phyloP scores from a whole-genome alignment of 768 basidiomycete genomes.

The Boletus rubropictus region DNA sequence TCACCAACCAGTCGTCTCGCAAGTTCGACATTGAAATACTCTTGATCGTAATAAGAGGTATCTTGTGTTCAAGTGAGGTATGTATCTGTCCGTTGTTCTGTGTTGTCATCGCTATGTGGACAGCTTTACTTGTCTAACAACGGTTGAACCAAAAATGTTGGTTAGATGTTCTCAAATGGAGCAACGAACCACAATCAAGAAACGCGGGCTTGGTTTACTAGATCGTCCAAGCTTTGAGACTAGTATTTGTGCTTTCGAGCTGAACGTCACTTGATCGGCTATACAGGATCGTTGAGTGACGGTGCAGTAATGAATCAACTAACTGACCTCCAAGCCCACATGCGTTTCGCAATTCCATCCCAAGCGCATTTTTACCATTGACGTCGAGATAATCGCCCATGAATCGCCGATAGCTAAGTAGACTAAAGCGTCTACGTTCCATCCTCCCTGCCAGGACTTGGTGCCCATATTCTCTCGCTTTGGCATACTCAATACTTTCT shows the following conservation, averaged over 20 bases:
- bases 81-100: conserved; percentile 55
- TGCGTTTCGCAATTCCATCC: conserved; percentile 64
- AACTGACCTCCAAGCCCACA: conserved; percentile 70
- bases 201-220: conserved; percentile 88
- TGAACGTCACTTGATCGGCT: conserved; percentile 82
- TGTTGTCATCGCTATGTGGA: conserved; percentile 65
- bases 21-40: conserved; percentile 82
- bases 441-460: conserved; percentile 87
- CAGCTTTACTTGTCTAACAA: conserved; percentile 53
- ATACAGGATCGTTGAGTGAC: conserved; percentile 1
- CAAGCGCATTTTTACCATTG: conserved; percentile 73
- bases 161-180: not conserved
- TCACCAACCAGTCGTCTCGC: conserved; percentile 92
- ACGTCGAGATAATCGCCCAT: conserved; percentile 95
- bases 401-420: conserved; percentile 90
- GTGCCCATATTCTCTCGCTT: conserved; percentile 92
- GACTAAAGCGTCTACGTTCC: conserved; percentile 88
- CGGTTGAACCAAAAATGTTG: not conserved
- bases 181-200: conserved; percentile 73
- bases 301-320: not conserved
- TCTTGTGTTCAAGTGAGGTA: conserved; percentile 75
- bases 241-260: conserved; percentile 71
- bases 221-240: conserved; percentile 83
- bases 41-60: conserved; percentile 83
- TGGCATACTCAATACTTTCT: conserved; percentile 81